A percentile compares a stretch with the other conserved stretches of the same genome.
These are phyloP conservation scores for Fomitopsis pulvina DNA, from an alignment of 768 basidiomycete genomes.

Conservation along the genomic window DNA sequence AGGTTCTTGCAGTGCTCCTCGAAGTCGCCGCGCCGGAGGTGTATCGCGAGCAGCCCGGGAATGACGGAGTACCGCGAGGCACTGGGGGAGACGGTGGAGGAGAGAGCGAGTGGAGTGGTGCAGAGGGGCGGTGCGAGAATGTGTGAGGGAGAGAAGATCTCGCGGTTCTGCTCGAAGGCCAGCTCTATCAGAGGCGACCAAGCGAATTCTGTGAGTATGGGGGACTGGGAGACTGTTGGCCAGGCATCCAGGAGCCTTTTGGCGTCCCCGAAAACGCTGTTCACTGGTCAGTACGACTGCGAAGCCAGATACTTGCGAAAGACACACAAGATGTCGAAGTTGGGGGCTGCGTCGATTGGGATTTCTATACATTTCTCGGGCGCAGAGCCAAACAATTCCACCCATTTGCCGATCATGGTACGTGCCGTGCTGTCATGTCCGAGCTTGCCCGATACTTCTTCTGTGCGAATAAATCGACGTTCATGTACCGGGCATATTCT, in stretches of 20 bases:
- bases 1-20: slow-evolving; percentile 39
- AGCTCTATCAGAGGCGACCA: slow-evolving; percentile 19
- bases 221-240: slow-evolving; percentile 10
- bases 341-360: slow-evolving; percentile 10
- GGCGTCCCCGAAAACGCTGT: slow-evolving; percentile 11
- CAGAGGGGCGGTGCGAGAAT: slow-evolving; percentile 9
- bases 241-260: slow-evolving; percentile 10
- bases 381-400: slow-evolving; percentile 25
- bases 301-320: neutral
- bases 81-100: neutral
- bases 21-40: slow-evolving; percentile 56
- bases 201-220: slow-evolving; percentile 15
- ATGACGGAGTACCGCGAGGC: slow-evolving; percentile 24
- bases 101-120: neutral
- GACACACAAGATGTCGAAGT: slow-evolving; percentile 31
- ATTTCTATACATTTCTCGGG: slow-evolving; percentile 36
- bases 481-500: slow-evolving; percentile 30
- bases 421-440: slow-evolving; percentile 21
- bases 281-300: neutral
- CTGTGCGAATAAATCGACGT: slow-evolving; percentile 23
- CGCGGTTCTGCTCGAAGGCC: slow-evolving; percentile 18
- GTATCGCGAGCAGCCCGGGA: slow-evolving; percentile 48
- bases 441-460: slow-evolving; percentile 21
- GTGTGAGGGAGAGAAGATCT: slow-evolving; percentile 8
- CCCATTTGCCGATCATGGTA: slow-evolving; percentile 34